A percentile compares a stretch with the other conserved stretches of the same genome.
These are phyloP conservation scores for Podaxis sp. DNA, from an alignment of 768 basidiomycete genomes.

Conservation along the genomic window DNA sequence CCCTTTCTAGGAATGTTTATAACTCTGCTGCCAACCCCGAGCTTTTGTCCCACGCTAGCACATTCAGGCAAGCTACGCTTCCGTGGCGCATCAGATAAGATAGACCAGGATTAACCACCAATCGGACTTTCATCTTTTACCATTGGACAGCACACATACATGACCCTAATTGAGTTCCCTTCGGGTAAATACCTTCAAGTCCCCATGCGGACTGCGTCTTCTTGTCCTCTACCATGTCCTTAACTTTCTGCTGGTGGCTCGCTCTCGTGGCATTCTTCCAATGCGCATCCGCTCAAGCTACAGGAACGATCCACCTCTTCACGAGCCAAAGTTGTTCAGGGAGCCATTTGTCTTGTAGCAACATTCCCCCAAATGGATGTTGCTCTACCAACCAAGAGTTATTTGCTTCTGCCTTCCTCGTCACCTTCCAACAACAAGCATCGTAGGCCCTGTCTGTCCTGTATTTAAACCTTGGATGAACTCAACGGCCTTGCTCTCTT, in stretches of 20 bases:
- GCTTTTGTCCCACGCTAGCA: background rate
- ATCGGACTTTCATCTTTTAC: background rate
- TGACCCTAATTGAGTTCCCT: conserved; percentile 6
- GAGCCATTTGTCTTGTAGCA: conserved; percentile 13
- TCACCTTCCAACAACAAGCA: background rate
- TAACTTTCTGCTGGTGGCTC: background rate
- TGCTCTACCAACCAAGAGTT: conserved; percentile 5
- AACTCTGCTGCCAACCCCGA: background rate
- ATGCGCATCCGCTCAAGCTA: background rate
- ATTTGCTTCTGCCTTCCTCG: conserved; percentile 11
- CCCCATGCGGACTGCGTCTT: background rate
- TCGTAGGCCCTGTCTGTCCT: background rate
- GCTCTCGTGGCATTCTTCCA: background rate
- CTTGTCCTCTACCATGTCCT: conserved; percentile 9
- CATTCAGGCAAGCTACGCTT: background rate
- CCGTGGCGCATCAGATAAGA: conserved; percentile 6
- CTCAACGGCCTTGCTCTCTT: background rate
- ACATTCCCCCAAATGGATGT: conserved; percentile 6
- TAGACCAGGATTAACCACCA: background rate
- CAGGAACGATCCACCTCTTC: conserved; percentile 10
- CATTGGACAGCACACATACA: background rate
- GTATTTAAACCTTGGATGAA: background rate
- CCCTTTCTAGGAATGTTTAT: background rate
- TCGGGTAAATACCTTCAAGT: background rate
- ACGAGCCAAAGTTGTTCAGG: conserved; percentile 6